These are phyloP conservation scores for Zygosaccharomyces sapae DNA, from an alignment of 1,139 yeast genomes.

Conservation along the genomic window DNA sequence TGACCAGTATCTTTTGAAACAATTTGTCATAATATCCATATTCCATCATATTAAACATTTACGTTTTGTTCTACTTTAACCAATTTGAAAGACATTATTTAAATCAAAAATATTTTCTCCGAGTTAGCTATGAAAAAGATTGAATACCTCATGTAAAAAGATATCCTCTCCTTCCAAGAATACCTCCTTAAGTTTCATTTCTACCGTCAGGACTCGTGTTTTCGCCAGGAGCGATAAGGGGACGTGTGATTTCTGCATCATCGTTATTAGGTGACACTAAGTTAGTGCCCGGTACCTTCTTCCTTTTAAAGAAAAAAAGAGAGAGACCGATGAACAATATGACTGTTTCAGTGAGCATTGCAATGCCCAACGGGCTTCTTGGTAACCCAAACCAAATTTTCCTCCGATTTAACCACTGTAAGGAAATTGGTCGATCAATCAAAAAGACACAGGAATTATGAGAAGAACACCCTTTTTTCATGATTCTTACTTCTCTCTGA, in stretches of 20 bases:
- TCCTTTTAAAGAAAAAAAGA: conserved; percentile 22
- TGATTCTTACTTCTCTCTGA: conserved; percentile 61
- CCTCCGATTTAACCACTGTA: conserved; percentile 55
- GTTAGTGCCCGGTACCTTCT: no score
- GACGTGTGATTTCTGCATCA: background rate
- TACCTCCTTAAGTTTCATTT: no score
- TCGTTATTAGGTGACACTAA: background rate
- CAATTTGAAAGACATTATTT: no score
- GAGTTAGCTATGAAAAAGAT: no score
- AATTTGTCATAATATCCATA: no score
- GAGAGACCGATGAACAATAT: conserved; percentile 38
- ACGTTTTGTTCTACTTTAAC: no score
- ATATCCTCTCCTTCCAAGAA: no score
- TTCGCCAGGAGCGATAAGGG: background rate
- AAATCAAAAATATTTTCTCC: no score
- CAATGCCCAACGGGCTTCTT: conserved; percentile 61
- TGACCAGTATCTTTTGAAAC: no score
- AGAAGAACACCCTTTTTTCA: conserved; percentile 64
- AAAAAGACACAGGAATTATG: conserved; percentile 58
- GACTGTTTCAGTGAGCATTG: conserved; percentile 53
- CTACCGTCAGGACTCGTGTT: no score
- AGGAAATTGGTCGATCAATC: conserved; percentile 63
- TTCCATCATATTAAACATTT: no score
- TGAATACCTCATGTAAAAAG: no score
- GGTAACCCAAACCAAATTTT: conserved; percentile 59